A percentile compares a stretch with the other conserved stretches of the same genome.
These are phyloP conservation scores for Phyllosticta citrichinensis DNA, from an alignment of 2,329 filamentous ascomycete genomes.

Conservation along the genomic window DNA sequence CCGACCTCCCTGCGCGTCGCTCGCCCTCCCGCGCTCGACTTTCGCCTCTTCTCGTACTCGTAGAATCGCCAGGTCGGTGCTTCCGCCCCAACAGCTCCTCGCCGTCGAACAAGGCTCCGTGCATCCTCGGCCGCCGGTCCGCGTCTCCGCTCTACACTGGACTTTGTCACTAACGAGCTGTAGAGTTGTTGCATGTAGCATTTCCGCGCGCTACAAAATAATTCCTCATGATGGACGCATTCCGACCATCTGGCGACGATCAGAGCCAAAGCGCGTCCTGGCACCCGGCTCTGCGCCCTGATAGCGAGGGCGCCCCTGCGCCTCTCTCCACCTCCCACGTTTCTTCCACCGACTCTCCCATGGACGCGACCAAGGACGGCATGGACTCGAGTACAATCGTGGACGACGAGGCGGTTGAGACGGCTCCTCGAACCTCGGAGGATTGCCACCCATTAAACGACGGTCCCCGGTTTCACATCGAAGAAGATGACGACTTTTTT, in stretches of 20 bases:
- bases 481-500: slow-evolving; percentile 3
- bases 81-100: neutral
- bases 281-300: slow-evolving; percentile 46
- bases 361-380: slow-evolving; percentile 5
- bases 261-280: slow-evolving; percentile 30
- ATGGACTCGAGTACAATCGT: slow-evolving; percentile 15
- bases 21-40: neutral
- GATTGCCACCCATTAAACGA: slow-evolving; percentile 10
- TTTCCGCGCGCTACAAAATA: neutral
- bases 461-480: slow-evolving; percentile 1
- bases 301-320: slow-evolving; percentile 19
- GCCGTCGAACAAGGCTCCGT: neutral
- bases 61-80: neutral
- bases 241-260: slow-evolving; percentile 3
- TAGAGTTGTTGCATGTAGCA: neutral
- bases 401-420: slow-evolving; percentile 8
- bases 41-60: neutral
- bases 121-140: neutral
- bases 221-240: neutral
- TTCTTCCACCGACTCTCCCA: slow-evolving; percentile 12
- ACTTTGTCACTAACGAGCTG: neutral
- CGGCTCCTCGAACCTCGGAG: slow-evolving; percentile 8
- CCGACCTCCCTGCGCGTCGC: neutral
- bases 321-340: slow-evolving; percentile 12
- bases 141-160: neutral